Evolutionary conservation across 495 filamentous ascomycete genomes (phyloP).

Genomic region (Penicillium egyptiacum): DNA sequence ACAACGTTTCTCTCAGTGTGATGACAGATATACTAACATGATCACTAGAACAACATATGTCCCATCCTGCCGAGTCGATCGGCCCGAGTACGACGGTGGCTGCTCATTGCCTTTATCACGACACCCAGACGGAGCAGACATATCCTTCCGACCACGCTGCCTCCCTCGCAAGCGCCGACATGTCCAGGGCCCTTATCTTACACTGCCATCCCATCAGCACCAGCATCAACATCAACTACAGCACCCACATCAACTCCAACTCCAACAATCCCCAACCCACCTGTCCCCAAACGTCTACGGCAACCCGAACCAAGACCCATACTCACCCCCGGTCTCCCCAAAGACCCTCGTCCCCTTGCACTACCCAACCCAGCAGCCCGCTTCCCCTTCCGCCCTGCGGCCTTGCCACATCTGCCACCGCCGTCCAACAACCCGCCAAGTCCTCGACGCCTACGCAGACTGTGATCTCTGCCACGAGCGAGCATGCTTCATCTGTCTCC

Average conservation of each 20-base stretch:
- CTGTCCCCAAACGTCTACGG: slow-evolving; percentile 28
- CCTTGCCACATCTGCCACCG: slow-evolving; percentile 55
- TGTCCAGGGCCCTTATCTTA: slow-evolving; percentile 26
- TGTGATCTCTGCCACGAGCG: slow-evolving; percentile 50
- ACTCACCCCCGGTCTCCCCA: slow-evolving; percentile 40
- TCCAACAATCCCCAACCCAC: slow-evolving; percentile 21
- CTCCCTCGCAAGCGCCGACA: slow-evolving; percentile 40
- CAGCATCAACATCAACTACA: not conserved
- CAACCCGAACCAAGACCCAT: slow-evolving; percentile 23
- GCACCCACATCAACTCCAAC: slow-evolving; percentile 10
- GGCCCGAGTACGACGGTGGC: slow-evolving; percentile 17
- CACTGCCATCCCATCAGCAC: not conserved
- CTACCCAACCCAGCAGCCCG: slow-evolving; percentile 18
- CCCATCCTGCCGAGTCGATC: slow-evolving; percentile 23
- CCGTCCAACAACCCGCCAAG: slow-evolving; percentile 45
- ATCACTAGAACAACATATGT: slow-evolving; percentile 12
- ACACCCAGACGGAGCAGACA: slow-evolving; percentile 22
- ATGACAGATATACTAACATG: not conserved
- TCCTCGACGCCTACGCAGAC: slow-evolving; percentile 52
- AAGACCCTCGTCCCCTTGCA: slow-evolving; percentile 33
- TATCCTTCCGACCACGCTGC: slow-evolving; percentile 29
- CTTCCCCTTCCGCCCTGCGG: slow-evolving; percentile 35
- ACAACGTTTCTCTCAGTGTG: not conserved
- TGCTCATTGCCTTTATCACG: slow-evolving; percentile 20
- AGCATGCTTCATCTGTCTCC: slow-evolving; percentile 54